phyloP scores from a whole-genome alignment of 1,139 yeast genomes.

The Blastobotrys proliferans region DNA sequence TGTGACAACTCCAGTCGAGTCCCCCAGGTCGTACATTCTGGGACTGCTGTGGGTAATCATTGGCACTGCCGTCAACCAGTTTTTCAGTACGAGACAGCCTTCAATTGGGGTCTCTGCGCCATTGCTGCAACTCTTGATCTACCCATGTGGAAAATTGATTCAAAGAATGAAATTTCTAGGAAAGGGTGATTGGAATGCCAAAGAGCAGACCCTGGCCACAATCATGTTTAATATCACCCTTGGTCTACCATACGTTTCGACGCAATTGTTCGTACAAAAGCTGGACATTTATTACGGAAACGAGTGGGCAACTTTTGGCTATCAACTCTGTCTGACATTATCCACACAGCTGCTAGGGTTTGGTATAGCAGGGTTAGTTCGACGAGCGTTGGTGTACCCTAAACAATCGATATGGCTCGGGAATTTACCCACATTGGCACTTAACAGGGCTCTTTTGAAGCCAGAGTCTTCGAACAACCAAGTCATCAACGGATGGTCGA shows the following conservation, averaged over 20 bases:
- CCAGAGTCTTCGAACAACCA: constrained; percentile 22
- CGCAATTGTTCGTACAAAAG: constrained; percentile 40
- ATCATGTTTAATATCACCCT: constrained; percentile 42
- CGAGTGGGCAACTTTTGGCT: constrained; percentile 46
- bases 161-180: constrained; percentile 29
- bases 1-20: constrained; percentile 42
- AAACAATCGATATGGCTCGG: constrained; percentile 54
- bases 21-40: constrained; percentile 50
- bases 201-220: constrained; percentile 65
- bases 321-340: constrained; percentile 46
- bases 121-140: constrained; percentile 53
- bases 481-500: constrained; percentile 42
- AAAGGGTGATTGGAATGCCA: constrained; percentile 57
- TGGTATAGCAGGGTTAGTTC: constrained; percentile 57
- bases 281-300: constrained; percentile 39
- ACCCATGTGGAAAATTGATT: constrained; percentile 38
- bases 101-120: constrained; percentile 42
- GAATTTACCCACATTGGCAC: constrained; percentile 49
- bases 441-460: constrained; percentile 43
- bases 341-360: constrained; percentile 57
- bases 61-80: constrained; percentile 54
- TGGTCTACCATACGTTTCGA: constrained; percentile 37
- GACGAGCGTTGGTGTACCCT: constrained; percentile 56
- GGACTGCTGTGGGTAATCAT: constrained; percentile 54
- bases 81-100: constrained; percentile 53